Evolutionary conservation across 495 filamentous ascomycete genomes (phyloP).

Genomic region (Neurospora intermedia): DNA sequence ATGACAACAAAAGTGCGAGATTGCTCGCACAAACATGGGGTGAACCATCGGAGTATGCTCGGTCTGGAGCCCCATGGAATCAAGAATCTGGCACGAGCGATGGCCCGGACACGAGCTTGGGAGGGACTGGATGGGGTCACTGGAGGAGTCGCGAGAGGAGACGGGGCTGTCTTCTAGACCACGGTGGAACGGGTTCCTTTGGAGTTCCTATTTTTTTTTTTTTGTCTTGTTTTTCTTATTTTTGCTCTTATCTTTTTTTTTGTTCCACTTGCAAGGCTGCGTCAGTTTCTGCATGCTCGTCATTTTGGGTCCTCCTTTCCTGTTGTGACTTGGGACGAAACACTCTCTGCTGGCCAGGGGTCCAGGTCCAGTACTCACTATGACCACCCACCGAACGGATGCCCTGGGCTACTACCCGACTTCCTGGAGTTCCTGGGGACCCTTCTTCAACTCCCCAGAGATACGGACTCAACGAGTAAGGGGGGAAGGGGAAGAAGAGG

Average conservation of each 20-base stretch:
- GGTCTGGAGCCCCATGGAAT: neutral
- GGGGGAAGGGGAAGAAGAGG: no score
- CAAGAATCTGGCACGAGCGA: neutral
- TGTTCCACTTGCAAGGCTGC: neutral
- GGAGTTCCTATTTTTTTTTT: neutral
- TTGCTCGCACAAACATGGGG: neutral
- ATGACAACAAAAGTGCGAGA: neutral
- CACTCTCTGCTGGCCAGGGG: neutral
- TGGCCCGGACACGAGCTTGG: neutral
- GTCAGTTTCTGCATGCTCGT: neutral
- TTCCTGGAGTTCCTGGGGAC: no score
- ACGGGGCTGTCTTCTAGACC: neutral
- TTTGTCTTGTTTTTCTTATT: neutral
- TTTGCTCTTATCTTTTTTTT: neutral
- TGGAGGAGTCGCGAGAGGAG: neutral
- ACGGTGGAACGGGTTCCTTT: neutral
- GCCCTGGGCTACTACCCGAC: neutral
- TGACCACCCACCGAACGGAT: neutral
- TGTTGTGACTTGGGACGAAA: neutral
- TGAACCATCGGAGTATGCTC: neutral
- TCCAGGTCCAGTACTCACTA: neutral
- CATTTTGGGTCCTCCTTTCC: neutral
- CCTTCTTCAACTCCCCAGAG: no score
- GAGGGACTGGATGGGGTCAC: neutral
- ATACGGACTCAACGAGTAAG: no score